These are phyloP conservation scores for Candida orba DNA, from an alignment of 805 yeast species.

Conservation along the genomic window DNA sequence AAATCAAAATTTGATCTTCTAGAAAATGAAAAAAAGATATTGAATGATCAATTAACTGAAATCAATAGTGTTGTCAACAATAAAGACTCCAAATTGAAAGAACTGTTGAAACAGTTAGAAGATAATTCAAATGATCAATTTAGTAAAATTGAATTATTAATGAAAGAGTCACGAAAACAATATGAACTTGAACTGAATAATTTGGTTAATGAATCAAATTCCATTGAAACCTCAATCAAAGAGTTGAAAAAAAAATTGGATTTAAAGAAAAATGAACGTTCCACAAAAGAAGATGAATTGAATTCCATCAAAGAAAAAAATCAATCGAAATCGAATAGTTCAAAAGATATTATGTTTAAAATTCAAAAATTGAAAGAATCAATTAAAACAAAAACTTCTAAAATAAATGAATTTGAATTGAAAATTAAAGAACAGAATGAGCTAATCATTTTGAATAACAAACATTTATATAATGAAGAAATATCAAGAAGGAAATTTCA, in stretches of 20 bases:
- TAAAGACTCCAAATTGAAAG: not conserved
- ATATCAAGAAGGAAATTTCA: conserved; percentile 55
- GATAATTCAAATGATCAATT: not conserved
- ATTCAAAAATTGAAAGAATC: conserved; percentile 15
- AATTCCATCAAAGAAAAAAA: not conserved
- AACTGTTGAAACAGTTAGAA: not conserved
- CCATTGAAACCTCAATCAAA: not conserved
- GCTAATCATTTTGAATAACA: conserved; percentile 26
- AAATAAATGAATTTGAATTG: conserved; percentile 14
- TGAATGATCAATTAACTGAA: not conserved
- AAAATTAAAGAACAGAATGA: conserved; percentile 23
- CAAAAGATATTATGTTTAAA: not conserved
- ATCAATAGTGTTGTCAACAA: not conserved
- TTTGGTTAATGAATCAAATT: not conserved
- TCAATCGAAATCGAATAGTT: not conserved
- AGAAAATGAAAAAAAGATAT: conserved; percentile 21
- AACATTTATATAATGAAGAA: conserved; percentile 42
- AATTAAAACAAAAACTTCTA: conserved; percentile 12
- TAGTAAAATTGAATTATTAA: not conserved
- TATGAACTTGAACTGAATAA: not conserved
- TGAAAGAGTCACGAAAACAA: conserved; percentile 2
- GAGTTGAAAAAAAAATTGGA: conserved; percentile 6
- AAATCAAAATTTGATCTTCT: conserved; percentile 19
- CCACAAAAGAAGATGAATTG: conserved; percentile 9
- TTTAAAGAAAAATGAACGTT: not conserved